phyloP scores from a whole-genome alignment of 2,329 filamentous ascomycete species.

The Sporothrix sp. region DNA sequence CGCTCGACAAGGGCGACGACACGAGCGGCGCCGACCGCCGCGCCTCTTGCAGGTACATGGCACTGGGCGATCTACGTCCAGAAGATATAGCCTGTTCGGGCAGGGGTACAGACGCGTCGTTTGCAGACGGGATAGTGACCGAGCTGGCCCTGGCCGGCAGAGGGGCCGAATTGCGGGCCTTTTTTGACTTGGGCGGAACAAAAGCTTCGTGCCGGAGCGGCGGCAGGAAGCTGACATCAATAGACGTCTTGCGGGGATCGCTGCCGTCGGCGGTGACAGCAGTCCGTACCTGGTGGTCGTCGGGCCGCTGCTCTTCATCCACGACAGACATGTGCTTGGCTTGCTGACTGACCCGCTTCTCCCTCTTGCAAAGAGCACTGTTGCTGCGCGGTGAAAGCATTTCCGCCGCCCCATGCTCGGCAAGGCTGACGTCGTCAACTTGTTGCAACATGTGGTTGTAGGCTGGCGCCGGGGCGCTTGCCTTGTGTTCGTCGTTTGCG shows the following conservation, averaged over 20 bases:
- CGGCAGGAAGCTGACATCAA: conserved; percentile 27
- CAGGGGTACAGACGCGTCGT: neutral
- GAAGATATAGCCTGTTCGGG: neutral
- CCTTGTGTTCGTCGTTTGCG: neutral
- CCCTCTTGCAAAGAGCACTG: conserved; percentile 1
- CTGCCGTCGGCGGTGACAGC: neutral
- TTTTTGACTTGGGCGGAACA: conserved; percentile 23
- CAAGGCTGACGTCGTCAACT: neutral
- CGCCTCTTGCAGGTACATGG: conserved; percentile 29
- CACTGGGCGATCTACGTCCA: conserved; percentile 21
- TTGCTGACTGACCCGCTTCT: conserved; percentile 10
- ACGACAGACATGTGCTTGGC: conserved; percentile 12
- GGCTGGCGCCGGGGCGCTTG: neutral
- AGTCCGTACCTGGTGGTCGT: neutral
- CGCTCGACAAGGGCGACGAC: conserved; percentile 18
- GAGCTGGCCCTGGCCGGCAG: neutral
- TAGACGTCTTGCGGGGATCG: neutral
- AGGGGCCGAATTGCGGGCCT: conserved; percentile 4
- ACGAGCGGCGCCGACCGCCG: conserved; percentile 24
- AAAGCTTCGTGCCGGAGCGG: conserved; percentile 30
- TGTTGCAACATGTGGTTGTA: neutral
- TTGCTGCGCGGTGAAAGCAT: neutral
- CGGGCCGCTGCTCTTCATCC: neutral
- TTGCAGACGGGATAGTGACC: no score
- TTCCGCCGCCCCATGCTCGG: neutral